These are phyloP conservation scores for Claviceps arundinis DNA, from an alignment of 2,329 filamentous ascomycete species.

Conservation along the genomic window DNA sequence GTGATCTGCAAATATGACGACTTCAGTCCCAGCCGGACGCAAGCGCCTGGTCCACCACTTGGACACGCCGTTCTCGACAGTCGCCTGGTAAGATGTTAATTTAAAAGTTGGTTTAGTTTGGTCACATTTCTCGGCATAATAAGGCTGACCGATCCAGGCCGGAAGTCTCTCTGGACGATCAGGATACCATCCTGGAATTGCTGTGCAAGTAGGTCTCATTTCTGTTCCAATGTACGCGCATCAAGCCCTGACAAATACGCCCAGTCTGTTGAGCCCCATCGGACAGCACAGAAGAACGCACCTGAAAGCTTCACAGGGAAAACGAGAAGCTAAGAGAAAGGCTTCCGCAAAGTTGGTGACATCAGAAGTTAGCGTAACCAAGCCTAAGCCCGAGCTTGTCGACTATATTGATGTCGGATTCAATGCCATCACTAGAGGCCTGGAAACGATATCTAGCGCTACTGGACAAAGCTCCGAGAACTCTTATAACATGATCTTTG, in stretches of 20 bases:
- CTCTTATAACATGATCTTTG: slow-evolving; percentile 41
- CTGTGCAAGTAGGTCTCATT: slow-evolving; percentile 45
- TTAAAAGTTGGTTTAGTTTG: background rate
- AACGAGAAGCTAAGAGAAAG: slow-evolving; percentile 38
- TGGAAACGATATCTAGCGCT: slow-evolving; percentile 31
- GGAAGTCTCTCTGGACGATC: slow-evolving; percentile 39
- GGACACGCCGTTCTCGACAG: slow-evolving; percentile 49
- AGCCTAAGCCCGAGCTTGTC: slow-evolving; percentile 36
- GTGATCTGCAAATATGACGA: slow-evolving; percentile 12
- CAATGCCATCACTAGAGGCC: slow-evolving; percentile 45
- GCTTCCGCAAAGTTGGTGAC: slow-evolving; percentile 7
- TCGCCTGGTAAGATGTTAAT: slow-evolving; percentile 40
- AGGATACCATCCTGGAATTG: slow-evolving; percentile 52
- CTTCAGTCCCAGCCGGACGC: slow-evolving; percentile 16
- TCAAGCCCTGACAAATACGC: background rate
- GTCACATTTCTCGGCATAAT: no score
- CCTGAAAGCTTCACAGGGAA: slow-evolving; percentile 46
- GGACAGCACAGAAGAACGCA: slow-evolving; percentile 46
- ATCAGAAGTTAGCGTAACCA: slow-evolving; percentile 5
- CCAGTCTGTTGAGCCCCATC: slow-evolving; percentile 49
- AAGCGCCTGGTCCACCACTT: slow-evolving; percentile 51
- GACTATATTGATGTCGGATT: slow-evolving; percentile 50
- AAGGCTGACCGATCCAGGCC: slow-evolving; percentile 36
- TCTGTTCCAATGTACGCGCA: background rate
- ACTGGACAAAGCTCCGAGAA: background rate